phyloP scores from a whole-genome alignment of 2,329 filamentous ascomycete genomes.

The Sclerotinia subarctica region DNA sequence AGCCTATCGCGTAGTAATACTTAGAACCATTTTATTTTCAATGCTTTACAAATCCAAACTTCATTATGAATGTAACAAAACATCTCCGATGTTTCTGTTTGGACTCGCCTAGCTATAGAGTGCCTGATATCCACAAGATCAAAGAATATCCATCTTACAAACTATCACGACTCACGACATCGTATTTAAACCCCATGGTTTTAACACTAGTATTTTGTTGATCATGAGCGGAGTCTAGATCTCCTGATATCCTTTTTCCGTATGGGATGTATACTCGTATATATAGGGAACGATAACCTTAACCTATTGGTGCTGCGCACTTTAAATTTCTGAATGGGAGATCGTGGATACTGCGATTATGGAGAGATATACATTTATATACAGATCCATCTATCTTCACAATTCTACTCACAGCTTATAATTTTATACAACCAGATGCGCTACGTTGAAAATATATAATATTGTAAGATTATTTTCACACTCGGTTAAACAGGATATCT shows the following conservation, averaged over 20 bases:
- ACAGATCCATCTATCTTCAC: conserved; percentile 22
- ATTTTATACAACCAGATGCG: conserved; percentile 26
- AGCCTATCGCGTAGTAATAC: not conserved
- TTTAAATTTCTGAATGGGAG: not conserved
- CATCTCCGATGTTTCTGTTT: not conserved
- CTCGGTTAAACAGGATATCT: conserved; percentile 20
- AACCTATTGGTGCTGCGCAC: conserved; percentile 15
- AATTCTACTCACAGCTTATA: conserved; percentile 12
- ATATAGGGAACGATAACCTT: conserved; percentile 25
- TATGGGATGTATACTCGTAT: conserved; percentile 27
- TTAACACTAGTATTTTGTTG: conserved; percentile 28
- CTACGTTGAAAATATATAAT: conserved; percentile 18
- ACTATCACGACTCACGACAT: conserved; percentile 9
- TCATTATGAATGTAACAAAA: not conserved
- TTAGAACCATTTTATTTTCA: not conserved
- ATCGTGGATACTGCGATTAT: not conserved
- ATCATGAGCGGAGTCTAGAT: not conserved
- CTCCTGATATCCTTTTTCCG: conserved; percentile 23
- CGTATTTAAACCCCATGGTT: conserved; percentile 14
- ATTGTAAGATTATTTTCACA: too few relatives aligned
- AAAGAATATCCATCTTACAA: conserved; percentile 20
- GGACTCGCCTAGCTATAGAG: not conserved
- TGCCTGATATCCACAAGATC: conserved; percentile 21
- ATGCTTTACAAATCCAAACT: too few relatives aligned
- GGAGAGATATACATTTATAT: conserved; percentile 1